A percentile compares a stretch with the other conserved stretches of the same genome.
Evolutionary conservation across 2,329 filamentous ascomycete species (phyloP).

Genomic region (Penicillium sp.): DNA sequence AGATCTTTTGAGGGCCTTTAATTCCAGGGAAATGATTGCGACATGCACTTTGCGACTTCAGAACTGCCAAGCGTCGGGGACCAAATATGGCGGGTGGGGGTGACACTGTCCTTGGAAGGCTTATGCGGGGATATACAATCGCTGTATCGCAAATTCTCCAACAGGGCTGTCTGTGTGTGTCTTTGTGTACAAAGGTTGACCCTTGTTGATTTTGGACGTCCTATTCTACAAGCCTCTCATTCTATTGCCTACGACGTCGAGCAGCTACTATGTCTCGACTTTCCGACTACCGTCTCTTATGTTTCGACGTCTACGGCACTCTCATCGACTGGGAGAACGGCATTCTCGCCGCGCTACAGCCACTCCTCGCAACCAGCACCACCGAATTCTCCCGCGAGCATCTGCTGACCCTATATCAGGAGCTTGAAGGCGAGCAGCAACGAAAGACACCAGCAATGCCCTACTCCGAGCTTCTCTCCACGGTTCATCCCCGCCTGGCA

Average conservation of each 20-base stretch:
- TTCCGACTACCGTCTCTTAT: conserved; percentile 55
- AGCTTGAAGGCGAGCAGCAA: conserved; percentile 53
- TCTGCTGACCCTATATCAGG: conserved; percentile 27
- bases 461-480: conserved; percentile 62
- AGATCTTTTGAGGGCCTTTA: too few species aligned
- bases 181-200: neutral
- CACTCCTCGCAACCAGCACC: conserved; percentile 43
- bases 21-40: too few species aligned
- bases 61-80: neutral
- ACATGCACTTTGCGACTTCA: neutral
- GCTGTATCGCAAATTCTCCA: neutral
- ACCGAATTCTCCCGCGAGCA: conserved; percentile 36
- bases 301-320: conserved; percentile 80
- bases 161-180: neutral
- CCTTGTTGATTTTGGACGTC: too few species aligned
- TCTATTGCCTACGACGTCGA: neutral
- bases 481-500: conserved; percentile 42
- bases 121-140: neutral
- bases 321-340: conserved; percentile 78
- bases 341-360: conserved; percentile 55
- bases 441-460: conserved; percentile 55
- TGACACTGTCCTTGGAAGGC: neutral
- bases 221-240: neutral
- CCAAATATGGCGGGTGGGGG: neutral
- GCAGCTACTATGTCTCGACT: conserved; percentile 25